A percentile compares a stretch with the other conserved stretches of the same genome.
phyloP scores from a whole-genome alignment of 2,329 filamentous ascomycete species.

The Pseudopyricularia javanii region DNA sequence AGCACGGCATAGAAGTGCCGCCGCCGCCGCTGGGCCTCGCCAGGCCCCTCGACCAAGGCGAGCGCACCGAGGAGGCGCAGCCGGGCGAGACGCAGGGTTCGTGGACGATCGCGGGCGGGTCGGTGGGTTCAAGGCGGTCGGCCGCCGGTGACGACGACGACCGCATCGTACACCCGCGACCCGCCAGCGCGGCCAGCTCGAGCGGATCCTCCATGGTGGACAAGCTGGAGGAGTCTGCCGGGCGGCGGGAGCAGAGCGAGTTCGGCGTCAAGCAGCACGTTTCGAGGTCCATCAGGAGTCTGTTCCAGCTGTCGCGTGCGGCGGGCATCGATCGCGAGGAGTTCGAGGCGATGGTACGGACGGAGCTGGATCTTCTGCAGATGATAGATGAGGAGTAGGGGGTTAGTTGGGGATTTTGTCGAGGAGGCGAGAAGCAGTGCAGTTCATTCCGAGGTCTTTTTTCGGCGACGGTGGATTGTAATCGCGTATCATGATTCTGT shows the following conservation, averaged over 20 bases:
- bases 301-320: slow-evolving; percentile 58
- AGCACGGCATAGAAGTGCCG: slow-evolving; percentile 16
- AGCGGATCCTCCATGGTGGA: slow-evolving; percentile 47
- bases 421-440: no score
- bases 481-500: no score
- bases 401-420: no score
- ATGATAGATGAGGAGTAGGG: slow-evolving; percentile 51
- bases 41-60: slow-evolving; percentile 6
- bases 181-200: slow-evolving; percentile 39
- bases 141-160: slow-evolving; percentile 20
- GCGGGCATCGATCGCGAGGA: slow-evolving; percentile 64
- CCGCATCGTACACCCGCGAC: slow-evolving; percentile 39
- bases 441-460: no score
- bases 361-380: slow-evolving; percentile 57
- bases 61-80: slow-evolving; percentile 12
- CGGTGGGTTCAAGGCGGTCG: slow-evolving; percentile 22
- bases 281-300: slow-evolving; percentile 62
- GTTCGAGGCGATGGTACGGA: slow-evolving; percentile 60
- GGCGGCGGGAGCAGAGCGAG: slow-evolving; percentile 50
- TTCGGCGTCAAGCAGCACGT: slow-evolving; percentile 70
- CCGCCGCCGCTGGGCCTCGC: slow-evolving; percentile 21
- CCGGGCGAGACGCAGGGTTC: slow-evolving; percentile 24
- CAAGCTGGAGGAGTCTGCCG: slow-evolving; percentile 43
- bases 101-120: slow-evolving; percentile 31
- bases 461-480: no score